Evolutionary conservation across 305 asterid genomes (phyloP).

Genomic region (Fraxinus nigra): DNA sequence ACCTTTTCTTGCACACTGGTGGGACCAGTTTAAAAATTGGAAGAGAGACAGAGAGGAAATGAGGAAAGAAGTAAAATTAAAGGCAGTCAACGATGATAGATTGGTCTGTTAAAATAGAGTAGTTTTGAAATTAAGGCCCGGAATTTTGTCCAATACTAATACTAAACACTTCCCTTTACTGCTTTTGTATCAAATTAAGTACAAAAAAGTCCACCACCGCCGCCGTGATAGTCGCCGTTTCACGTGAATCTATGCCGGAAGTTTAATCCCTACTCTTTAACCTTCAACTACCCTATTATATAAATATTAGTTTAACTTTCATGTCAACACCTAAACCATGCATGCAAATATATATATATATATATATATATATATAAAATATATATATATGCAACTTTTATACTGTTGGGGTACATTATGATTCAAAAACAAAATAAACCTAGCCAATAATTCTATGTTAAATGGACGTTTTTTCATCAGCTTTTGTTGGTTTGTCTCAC

Average conservation of each 20-base stretch:
- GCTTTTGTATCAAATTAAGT: not conserved
- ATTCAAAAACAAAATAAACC: not conserved
- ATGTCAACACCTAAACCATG: not conserved
- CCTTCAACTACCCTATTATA: slow-evolving; percentile 7
- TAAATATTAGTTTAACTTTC: not conserved
- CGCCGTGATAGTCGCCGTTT: slow-evolving; percentile 16
- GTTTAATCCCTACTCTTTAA: too few relatives aligned
- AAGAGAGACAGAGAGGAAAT: not conserved
- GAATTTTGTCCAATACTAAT: slow-evolving; percentile 4
- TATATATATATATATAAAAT: not conserved
- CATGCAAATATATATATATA: not conserved
- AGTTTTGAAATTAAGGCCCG: slow-evolving; percentile 1
- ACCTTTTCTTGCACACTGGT: not conserved
- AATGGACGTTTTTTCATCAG: not conserved
- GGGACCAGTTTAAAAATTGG: not conserved
- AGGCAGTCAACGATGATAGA: not conserved
- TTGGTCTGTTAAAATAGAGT: not conserved
- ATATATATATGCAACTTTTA: not conserved
- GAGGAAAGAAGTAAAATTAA: not conserved
- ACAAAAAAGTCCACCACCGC: not conserved
- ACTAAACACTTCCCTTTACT: not conserved
- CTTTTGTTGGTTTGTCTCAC: slow-evolving; percentile 5
- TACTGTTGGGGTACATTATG: not conserved
- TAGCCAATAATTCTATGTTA: not conserved
- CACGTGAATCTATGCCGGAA: slow-evolving; percentile 10